These are phyloP conservation scores for Chlamydomonas applanata DNA, from an alignment of 139 green algal genomes.

Conservation along the genomic window DNA sequence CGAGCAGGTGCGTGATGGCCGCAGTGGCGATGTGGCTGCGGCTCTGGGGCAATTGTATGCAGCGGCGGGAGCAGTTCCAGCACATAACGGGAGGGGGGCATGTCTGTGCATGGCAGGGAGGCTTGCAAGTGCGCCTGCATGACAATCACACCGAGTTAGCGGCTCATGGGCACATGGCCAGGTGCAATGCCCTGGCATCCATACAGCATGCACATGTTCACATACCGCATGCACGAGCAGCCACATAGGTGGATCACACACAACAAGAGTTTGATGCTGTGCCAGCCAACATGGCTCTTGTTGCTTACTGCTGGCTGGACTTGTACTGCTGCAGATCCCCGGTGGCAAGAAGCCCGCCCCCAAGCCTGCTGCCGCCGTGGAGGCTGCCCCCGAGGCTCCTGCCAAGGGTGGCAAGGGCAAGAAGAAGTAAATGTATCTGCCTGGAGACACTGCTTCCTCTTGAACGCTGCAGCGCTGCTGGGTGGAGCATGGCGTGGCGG, in stretches of 20 bases:
- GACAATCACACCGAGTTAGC: neutral
- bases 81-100: too few species aligned
- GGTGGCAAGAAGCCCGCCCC: conserved; percentile 4
- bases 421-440: conserved; percentile 47
- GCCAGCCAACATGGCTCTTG: too few species aligned
- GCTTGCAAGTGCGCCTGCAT: neutral
- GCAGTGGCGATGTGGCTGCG: neutral
- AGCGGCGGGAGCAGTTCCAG: neutral
- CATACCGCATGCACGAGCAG: too few species aligned
- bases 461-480: too few species aligned
- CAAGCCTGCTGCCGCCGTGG: conserved; percentile 14
- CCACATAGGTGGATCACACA: too few species aligned
- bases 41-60: neutral
- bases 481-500: too few species aligned
- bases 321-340: neutral
- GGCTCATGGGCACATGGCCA: too few species aligned
- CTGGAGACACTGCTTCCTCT: too few species aligned
- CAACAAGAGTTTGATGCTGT: too few species aligned
- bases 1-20: conserved; percentile 49
- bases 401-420: conserved; percentile 46
- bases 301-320: too few species aligned
- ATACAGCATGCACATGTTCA: too few species aligned
- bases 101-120: neutral
- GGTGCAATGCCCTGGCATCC: too few species aligned
- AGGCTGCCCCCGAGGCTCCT: conserved; percentile 17